phyloP scores from a whole-genome alignment of 2,329 filamentous ascomycete genomes.

The Ophiosphaerella herpotricha region DNA sequence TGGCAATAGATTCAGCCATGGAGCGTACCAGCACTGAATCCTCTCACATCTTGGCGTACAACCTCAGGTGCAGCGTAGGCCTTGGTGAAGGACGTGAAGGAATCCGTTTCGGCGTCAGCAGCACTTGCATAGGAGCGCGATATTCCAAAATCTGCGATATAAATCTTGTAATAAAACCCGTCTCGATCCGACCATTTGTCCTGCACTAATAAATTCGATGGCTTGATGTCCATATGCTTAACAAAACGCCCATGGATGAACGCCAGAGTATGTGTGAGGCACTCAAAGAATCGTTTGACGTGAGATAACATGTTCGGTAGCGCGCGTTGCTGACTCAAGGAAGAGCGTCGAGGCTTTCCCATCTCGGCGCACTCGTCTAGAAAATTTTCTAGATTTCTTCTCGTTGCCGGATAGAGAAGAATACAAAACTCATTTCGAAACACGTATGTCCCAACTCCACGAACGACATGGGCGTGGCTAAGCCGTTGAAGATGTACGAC shows the following conservation, averaged over 20 bases:
- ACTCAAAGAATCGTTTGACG: neutral
- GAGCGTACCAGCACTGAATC: neutral
- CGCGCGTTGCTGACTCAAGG: too few species aligned
- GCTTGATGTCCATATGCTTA: neutral
- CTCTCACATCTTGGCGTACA: neutral
- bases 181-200: too few species aligned
- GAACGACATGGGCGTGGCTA: neutral
- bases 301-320: too few species aligned
- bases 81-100: neutral
- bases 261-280: neutral
- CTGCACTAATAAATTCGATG: neutral
- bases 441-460: neutral
- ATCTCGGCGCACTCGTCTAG: neutral
- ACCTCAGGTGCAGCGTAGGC: constrained; percentile 7
- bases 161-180: neutral
- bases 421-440: neutral
- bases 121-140: neutral
- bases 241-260: neutral
- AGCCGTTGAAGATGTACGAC: neutral
- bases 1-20: too few species aligned
- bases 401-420: neutral
- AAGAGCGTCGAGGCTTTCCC: too few species aligned
- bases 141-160: neutral
- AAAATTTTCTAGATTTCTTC: neutral
- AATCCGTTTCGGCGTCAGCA: neutral